Percentiles rank a stretch among this genome's conserved stretches.
Conservation (phyloP, 2,329 filamentous ascomycete species). For the Aspergillus niger region DNA sequence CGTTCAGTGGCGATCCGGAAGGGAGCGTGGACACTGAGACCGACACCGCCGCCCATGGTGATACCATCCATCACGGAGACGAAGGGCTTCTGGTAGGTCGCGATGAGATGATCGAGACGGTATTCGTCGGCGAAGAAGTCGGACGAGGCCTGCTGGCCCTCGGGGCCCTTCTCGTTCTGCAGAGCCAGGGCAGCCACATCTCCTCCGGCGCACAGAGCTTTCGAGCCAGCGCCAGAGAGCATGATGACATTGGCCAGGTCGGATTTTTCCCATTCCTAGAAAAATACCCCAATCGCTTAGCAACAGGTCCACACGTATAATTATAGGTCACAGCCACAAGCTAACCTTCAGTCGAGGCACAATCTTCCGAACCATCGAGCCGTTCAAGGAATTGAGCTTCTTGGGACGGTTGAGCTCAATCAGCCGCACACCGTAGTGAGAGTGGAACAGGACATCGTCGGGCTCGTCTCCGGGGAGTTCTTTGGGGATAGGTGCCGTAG, state of each 20-base stretch:
- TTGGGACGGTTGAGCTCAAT: slow-evolving; percentile 91
- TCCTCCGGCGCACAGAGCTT: slow-evolving; percentile 89
- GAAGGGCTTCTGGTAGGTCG: slow-evolving; percentile 90
- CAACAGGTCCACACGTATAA: not conserved
- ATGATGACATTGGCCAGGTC: slow-evolving; percentile 90
- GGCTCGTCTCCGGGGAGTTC: slow-evolving; percentile 70
- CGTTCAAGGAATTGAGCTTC: slow-evolving; percentile 90
- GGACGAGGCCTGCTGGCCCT: slow-evolving; percentile 72
- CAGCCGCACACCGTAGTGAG: slow-evolving; percentile 82
- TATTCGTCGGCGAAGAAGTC: slow-evolving; percentile 96
- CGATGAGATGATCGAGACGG: slow-evolving; percentile 91
- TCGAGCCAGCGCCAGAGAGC: slow-evolving; percentile 83
- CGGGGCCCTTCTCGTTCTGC: slow-evolving; percentile 66
- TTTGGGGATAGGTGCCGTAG: slow-evolving; percentile 46
- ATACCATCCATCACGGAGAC: slow-evolving; percentile 96
- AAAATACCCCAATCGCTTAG: slow-evolving; percentile 17
- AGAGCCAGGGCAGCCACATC: slow-evolving; percentile 80
- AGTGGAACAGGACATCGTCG: slow-evolving; percentile 91
- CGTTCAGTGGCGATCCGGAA: slow-evolving; percentile 96
- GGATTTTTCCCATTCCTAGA: slow-evolving; percentile 85
- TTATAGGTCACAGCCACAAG: not conserved
- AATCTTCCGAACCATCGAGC: slow-evolving; percentile 95
- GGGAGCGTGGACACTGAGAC: slow-evolving; percentile 89
- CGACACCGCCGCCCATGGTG: slow-evolving; percentile 97
- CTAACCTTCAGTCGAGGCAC: slow-evolving; percentile 71